phyloP scores from a whole-genome alignment of 352 stramenopile genomes.

The Phytophthora quininea region DNA sequence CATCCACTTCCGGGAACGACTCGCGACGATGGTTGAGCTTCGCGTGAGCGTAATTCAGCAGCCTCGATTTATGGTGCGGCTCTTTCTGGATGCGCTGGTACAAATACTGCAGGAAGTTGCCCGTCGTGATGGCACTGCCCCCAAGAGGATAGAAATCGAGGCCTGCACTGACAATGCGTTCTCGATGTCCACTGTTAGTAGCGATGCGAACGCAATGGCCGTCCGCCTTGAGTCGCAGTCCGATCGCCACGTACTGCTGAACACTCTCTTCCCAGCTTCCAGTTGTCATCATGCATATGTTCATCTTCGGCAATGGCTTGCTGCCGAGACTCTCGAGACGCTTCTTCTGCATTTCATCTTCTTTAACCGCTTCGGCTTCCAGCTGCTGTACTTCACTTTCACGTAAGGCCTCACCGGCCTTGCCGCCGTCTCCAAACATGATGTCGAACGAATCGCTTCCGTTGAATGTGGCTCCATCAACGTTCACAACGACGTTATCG shows the following conservation, averaged over 20 bases:
- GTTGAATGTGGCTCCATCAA: slow-evolving; percentile 36
- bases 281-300: slow-evolving; percentile 72
- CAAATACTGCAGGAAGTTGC: slow-evolving; percentile 54
- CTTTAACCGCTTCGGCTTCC: slow-evolving; percentile 23
- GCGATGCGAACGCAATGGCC: slow-evolving; percentile 92
- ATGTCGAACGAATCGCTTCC: slow-evolving; percentile 41
- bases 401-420: slow-evolving; percentile 30
- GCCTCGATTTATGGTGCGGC: slow-evolving; percentile 40
- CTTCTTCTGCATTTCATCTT: slow-evolving; percentile 34
- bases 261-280: slow-evolving; percentile 76
- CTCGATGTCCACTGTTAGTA: slow-evolving; percentile 77
- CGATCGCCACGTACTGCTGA: slow-evolving; percentile 79
- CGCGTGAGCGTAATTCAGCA: slow-evolving; percentile 37
- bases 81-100: slow-evolving; percentile 43
- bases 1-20: slow-evolving; percentile 48
- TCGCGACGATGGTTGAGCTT: slow-evolving; percentile 40
- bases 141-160: slow-evolving; percentile 78
- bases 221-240: slow-evolving; percentile 66
- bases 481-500: slow-evolving; percentile 20
- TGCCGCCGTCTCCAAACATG: slow-evolving; percentile 31
- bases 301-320: slow-evolving; percentile 58
- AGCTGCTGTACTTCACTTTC: slow-evolving; percentile 33
- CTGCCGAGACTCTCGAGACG: slow-evolving; percentile 25
- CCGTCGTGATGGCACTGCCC: slow-evolving; percentile 50
- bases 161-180: slow-evolving; percentile 61